Evolutionary conservation across 2,329 filamentous ascomycete genomes (phyloP), one percentile per base, ranked within the genome.

Genomic region (Ceratocystis cubensis): DNA sequence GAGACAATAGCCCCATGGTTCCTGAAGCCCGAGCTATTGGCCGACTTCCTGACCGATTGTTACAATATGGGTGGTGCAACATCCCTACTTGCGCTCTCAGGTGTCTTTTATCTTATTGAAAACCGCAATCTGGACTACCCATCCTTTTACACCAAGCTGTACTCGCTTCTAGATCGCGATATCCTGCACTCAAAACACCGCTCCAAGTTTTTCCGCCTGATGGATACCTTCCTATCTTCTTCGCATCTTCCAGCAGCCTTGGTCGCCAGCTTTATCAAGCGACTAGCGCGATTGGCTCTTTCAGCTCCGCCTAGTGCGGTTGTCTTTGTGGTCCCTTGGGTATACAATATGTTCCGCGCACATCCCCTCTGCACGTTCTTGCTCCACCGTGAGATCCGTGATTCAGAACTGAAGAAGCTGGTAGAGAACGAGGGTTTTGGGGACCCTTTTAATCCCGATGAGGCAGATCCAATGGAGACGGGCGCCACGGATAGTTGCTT

Each of bases 121-220:
- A 85, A 94, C 74, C 89, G 90, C 73, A 99, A 99, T 74, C 82
- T 99, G 68, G 94, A 99, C 76, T 99, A 99, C 75, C 91, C 92
- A 1, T 87, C 87, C 41, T 99, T 99, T 77, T 99, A 96, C 77
- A 77, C 82, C 65, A 97, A 96, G 75, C 85, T 99, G 1, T 99
- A 99, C 78, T 95, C 91, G 8, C 82, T 99, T 1, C 82, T 99
- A 2, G 89, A 97, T 76, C 82, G 86, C 46, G 85, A 90, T 62
- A 83, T 97, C 7, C 80, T 99, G 61, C 92, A 99, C 78, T 96
- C 92, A 22, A 96, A 94, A 76, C 88, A 99, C 77, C 87, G 94
- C 64, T 95, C 92, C 22, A 86, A 88, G 66, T 96, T 99, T 77
- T 94, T 99, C 78, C 88, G 94, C 63, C 81, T 97, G 17, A 79